Conservation (phyloP, 164 flowering plant species). For the Aristolochia fimbriata region DNA sequence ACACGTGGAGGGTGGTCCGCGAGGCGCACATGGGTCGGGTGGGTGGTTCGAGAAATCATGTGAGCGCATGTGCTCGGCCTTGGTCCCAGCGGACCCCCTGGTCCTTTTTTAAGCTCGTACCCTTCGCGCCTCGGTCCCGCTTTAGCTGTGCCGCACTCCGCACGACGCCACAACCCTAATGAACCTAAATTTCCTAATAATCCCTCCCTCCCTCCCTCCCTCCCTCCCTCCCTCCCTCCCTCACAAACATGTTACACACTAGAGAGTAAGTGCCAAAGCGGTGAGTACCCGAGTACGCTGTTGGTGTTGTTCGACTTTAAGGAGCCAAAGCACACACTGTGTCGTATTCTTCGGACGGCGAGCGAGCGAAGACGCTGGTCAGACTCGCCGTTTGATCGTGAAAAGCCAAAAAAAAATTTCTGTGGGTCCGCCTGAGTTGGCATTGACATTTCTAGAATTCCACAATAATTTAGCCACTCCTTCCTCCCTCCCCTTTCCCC, state of each 20-base stretch:
- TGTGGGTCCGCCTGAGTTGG: conserved; percentile 34
- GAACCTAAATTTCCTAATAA: no score
- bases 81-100: conserved; percentile 1
- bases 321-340: background rate
- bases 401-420: conserved; percentile 16
- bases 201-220: no score
- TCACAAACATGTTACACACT: no score
- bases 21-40: conserved; percentile 7
- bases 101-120: background rate
- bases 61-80: conserved; percentile 13
- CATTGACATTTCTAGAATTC: conserved; percentile 34
- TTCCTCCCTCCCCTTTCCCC: no score
- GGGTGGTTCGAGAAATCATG: conserved; percentile 9
- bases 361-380: background rate
- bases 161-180: no score
- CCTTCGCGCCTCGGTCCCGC: background rate
- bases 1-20: conserved; percentile 2
- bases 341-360: conserved; percentile 2
- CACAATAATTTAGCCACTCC: conserved; percentile 25
- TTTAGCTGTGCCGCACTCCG: background rate
- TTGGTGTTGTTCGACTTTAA: background rate
- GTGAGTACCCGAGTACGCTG: no score
- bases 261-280: no score
- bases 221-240: no score
- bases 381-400: conserved; percentile 6